Base-by-base conservation (phyloP, 1,284 basidiomycete genomes). In the Sutorius eximius region DNA sequence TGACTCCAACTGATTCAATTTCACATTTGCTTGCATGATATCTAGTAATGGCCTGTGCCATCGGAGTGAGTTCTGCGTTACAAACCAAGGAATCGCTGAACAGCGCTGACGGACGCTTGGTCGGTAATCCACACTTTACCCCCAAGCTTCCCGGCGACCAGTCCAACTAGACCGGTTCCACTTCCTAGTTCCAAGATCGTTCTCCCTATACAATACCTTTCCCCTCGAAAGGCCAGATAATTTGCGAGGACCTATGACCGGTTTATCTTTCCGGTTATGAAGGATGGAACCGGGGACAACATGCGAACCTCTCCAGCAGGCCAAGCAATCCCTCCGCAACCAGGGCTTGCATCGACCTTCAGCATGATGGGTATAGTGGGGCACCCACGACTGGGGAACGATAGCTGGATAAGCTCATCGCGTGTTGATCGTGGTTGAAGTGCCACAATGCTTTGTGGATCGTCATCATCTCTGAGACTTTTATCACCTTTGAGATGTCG, bases 261-360 rank as follows among this genome's bases (percentile, higher is more conserved):
- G 53, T 36, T 49, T 24, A 51, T 45, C 10, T 18, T 46, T 38
- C 24, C 20, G 20, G 18, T 53, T 20, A 42, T 22, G 22, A 47
- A 45, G 30, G 29, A 42, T 20, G 11, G 48, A 46, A 43, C 13
- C 15, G 6, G 22, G 22, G 45, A 58, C 55, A n/a, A 33, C 10
- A 27, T 50, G 58, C 65, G 45, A 50, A 94, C 93, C 81, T 95
- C 85, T 59, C 93, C 94, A 13, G 94, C 90, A 5, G 92, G 93
- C 94, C 94, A 97, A 12, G 93, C 86, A 45, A 94, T 82, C 0
- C 94, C 94, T 15, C 94, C 94, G 69, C 95, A 97, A 3, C 94
- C 94, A 22, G 87, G 89, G 40, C 84, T 81, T 30, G 91, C 85
- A 67, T 95, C 91, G 3, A 93, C 80, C 33, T 75, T 73, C 42